Percentiles rank a stretch among this genome's conserved stretches.
Conservation (phyloP, 371 early-diverging fungal genomes). For the Nematocida homosporus region DNA sequence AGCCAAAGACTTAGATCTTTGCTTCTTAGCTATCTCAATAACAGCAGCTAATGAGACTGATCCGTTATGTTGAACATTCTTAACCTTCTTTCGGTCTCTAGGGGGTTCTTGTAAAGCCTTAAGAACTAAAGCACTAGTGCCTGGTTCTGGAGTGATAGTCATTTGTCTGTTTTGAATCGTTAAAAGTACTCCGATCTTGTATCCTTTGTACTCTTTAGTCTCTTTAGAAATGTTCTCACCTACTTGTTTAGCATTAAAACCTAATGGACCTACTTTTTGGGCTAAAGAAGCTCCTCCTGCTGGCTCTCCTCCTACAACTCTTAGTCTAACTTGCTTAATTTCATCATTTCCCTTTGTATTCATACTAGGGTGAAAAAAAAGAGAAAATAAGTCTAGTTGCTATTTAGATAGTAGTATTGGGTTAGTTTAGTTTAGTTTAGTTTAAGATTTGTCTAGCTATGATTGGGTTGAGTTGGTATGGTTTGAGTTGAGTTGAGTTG, state of each 20-base stretch:
- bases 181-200: slow-evolving; percentile 90
- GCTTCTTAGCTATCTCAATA: slow-evolving; percentile 85
- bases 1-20: slow-evolving; percentile 84
- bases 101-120: slow-evolving; percentile 95
- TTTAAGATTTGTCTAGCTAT: too few species aligned
- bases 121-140: slow-evolving; percentile 92
- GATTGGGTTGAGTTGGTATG: too few species aligned
- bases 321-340: slow-evolving; percentile 59
- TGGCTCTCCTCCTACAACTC: slow-evolving; percentile 86
- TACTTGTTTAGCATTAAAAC: slow-evolving; percentile 97
- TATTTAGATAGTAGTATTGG: too few species aligned
- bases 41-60: slow-evolving; percentile 72
- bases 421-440: too few species aligned
- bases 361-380: slow-evolving; percentile 25
- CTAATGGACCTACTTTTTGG: slow-evolving; percentile 98
- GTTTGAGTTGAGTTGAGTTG: too few species aligned
- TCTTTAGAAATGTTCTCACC: slow-evolving; percentile 99
- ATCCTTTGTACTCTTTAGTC: slow-evolving; percentile 94
- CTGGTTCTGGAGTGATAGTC: slow-evolving; percentile 87
- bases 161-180: slow-evolving; percentile 99
- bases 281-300: slow-evolving; percentile 94
- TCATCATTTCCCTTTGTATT: slow-evolving; percentile 39
- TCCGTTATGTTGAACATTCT: slow-evolving; percentile 74
- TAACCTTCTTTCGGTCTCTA: slow-evolving; percentile 98
- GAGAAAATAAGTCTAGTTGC: slow-evolving; percentile 17